Conservation (phyloP, 1,284 basidiomycete species). For the Somion occarium region DNA sequence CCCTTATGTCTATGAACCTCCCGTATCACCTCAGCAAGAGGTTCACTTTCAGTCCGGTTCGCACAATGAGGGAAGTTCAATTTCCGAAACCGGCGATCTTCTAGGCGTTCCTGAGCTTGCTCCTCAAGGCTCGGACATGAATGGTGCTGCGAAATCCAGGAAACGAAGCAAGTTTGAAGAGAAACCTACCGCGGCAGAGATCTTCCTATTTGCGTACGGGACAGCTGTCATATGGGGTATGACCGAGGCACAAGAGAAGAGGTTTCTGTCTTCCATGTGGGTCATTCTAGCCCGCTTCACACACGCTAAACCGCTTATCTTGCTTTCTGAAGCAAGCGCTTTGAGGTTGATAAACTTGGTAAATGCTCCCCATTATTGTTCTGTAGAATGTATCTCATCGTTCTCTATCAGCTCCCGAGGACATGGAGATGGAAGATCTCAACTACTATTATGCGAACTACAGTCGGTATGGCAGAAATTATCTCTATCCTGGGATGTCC, state of each 20-base stretch:
- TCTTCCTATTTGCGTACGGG: conserved; percentile 93
- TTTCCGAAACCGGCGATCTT: conserved; percentile 53
- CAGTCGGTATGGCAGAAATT: conserved; percentile 61
- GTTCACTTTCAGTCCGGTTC: conserved; percentile 26
- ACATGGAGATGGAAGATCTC: conserved; percentile 92
- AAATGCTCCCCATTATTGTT: conserved; percentile 9
- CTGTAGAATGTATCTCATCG: not conserved
- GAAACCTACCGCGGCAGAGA: conserved; percentile 72
- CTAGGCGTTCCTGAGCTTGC: conserved; percentile 69
- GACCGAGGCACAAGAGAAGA: conserved; percentile 87
- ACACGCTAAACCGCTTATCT: conserved; percentile 7
- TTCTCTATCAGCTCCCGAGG: conserved; percentile 56
- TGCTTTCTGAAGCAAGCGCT: conserved; percentile 64
- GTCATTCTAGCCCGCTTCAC: conserved; percentile 26
- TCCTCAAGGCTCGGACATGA: conserved; percentile 18
- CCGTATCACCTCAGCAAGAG: conserved; percentile 21
- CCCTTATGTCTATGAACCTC: conserved; percentile 69
- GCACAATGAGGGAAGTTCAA: conserved; percentile 15
- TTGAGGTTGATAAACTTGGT: conserved; percentile 88
- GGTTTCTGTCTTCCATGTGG: conserved; percentile 85
- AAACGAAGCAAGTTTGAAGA: conserved; percentile 64
- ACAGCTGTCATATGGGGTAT: conserved; percentile 97
- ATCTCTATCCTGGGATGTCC: conserved; percentile 8
- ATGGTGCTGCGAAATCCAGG: conserved; percentile 28
- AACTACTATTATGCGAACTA: conserved; percentile 98